phyloP scores from a whole-genome alignment of 129 eudicot genomes.

The Pulicaria dysenterica region DNA sequence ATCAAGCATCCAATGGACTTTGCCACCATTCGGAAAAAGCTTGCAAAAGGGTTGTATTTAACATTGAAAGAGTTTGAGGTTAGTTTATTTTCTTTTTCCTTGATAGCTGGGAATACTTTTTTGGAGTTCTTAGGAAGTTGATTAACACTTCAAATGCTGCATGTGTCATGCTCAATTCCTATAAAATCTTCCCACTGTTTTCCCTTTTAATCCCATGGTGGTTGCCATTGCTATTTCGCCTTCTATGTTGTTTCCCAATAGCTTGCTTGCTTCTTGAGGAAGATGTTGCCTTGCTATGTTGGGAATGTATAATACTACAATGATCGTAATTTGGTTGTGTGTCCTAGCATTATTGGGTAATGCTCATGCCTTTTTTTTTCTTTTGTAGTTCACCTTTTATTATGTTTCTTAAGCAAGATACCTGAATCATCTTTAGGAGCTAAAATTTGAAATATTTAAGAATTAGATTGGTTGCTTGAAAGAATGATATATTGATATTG shows the following conservation, averaged over 20 bases:
- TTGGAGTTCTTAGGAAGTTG: background rate
- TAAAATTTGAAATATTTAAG: too few species aligned
- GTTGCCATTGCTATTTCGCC: background rate
- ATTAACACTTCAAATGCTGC: background rate
- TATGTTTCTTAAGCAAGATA: too few species aligned
- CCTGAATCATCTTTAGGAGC: too few species aligned
- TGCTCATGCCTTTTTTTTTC: too few species aligned
- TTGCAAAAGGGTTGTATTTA: slow-evolving; percentile 65
- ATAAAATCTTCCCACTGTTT: background rate
- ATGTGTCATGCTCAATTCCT: background rate
- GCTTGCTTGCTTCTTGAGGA: too few species aligned
- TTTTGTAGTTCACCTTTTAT: too few species aligned
- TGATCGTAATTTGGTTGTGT: too few species aligned
- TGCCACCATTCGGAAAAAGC: slow-evolving; percentile 80
- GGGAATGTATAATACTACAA: too few species aligned
- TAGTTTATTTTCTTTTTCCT: slow-evolving; percentile 26
- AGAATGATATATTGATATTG: too few species aligned
- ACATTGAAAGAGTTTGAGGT: slow-evolving; percentile 88
- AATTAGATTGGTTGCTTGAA: too few species aligned
- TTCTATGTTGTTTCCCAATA: background rate
- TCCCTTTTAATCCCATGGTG: background rate
- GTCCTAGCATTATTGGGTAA: too few species aligned
- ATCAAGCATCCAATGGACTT: slow-evolving; percentile 96
- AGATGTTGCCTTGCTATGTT: too few species aligned
- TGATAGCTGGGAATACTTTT: background rate